These are phyloP conservation scores for Leccinum fallax DNA, from an alignment of 1,284 basidiomycete genomes.

Conservation along the genomic window DNA sequence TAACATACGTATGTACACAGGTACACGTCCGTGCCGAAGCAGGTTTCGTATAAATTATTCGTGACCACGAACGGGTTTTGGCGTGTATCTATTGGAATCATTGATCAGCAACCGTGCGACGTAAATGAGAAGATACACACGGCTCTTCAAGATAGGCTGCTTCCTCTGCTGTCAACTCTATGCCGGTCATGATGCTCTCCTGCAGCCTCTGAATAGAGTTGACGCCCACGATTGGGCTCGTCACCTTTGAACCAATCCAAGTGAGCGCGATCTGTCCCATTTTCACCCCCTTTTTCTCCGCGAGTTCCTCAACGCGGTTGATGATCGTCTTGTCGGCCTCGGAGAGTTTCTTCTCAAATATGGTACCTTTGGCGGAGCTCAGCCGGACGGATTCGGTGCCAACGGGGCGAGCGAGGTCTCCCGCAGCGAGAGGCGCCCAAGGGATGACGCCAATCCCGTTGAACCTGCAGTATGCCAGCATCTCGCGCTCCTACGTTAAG, in stretches of 20 bases:
- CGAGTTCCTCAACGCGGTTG: conserved; percentile 43
- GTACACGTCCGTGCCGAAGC: not conserved
- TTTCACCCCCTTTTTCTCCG: conserved; percentile 38
- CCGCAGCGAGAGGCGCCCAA: conserved; percentile 42
- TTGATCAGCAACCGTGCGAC: not conserved
- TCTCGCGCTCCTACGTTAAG: conserved; percentile 44
- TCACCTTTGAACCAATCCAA: conserved; percentile 41
- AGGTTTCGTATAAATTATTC: not conserved
- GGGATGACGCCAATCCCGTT: conserved; percentile 50
- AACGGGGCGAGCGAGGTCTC: conserved; percentile 24
- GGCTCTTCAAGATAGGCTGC: conserved; percentile 32
- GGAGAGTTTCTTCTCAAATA: conserved; percentile 29
- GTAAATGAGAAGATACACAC: conserved; percentile 17
- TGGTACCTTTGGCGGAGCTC: conserved; percentile 28
- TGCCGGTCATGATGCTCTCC: conserved; percentile 23
- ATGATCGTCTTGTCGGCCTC: conserved; percentile 39
- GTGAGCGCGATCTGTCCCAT: conserved; percentile 47
- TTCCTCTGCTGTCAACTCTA: conserved; percentile 32
- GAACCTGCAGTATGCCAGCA: conserved; percentile 48
- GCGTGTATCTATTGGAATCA: conserved; percentile 18
- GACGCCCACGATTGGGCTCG: conserved; percentile 43
- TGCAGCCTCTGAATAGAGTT: conserved; percentile 27
- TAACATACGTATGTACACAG: not conserved
- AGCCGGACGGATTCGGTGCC: conserved; percentile 32
- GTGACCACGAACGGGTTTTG: conserved; percentile 25